Evolutionary conservation across 73 alveolate genomes (phyloP).

Genomic region (Paramecium biaurelia): DNA sequence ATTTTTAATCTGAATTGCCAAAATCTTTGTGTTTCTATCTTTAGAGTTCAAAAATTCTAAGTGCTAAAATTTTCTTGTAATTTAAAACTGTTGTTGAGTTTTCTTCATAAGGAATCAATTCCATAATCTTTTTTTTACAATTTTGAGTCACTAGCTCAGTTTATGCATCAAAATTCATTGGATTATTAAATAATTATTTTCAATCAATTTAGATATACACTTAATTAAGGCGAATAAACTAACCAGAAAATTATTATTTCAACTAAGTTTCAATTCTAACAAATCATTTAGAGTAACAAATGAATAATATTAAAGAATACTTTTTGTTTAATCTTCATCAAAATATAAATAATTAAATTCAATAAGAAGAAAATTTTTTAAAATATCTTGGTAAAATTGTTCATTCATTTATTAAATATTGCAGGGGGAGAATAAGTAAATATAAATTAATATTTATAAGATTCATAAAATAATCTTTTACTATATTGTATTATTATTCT

Average conservation of each 20-base stretch:
- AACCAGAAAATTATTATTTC: not conserved
- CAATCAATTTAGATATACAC: not conserved
- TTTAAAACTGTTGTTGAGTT: not conserved
- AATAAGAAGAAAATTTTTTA: not conserved
- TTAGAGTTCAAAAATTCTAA: not conserved
- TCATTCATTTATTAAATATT: no score
- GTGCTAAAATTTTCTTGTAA: not conserved
- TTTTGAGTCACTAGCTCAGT: not conserved
- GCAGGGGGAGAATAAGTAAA: not conserved
- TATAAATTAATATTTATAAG: not conserved
- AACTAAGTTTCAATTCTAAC: not conserved
- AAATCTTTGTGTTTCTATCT: not conserved
- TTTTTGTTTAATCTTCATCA: not conserved
- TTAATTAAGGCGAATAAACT: not conserved
- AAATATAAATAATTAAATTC: no score
- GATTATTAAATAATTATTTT: not conserved
- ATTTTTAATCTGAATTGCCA: not conserved
- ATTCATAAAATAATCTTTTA: not conserved
- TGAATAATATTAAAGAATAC: not conserved
- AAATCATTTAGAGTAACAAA: not conserved
- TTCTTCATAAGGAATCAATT: not conserved
- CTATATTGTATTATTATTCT: not conserved
- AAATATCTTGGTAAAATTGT: not conserved
- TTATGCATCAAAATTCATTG: not conserved
- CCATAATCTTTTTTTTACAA: not conserved